phyloP scores from a whole-genome alignment of 202 grass and related monocot species.

The Setaria italica region DNA sequence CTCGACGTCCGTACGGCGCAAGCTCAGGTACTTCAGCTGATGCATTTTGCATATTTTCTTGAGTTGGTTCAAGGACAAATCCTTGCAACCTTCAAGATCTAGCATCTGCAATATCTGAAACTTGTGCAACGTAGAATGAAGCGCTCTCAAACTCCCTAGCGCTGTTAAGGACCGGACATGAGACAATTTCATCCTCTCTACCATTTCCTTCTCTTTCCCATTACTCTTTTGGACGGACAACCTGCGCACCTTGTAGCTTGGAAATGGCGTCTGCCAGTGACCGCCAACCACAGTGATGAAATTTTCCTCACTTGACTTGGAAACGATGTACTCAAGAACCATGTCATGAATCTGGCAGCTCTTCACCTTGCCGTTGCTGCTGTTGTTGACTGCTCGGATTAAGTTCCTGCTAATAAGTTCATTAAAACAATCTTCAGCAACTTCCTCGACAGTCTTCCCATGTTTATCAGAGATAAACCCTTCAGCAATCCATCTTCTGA shows the following conservation, averaged over 20 bases:
- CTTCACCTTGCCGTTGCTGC: constrained; percentile 35
- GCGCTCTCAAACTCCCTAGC: not conserved
- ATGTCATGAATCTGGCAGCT: constrained; percentile 42
- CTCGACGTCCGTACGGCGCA: not conserved
- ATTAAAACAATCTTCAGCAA: constrained; percentile 31
- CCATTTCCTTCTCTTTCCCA: not conserved
- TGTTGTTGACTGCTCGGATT: constrained; percentile 1
- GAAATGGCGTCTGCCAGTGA: constrained; percentile 32
- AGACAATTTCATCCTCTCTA: constrained; percentile 18
- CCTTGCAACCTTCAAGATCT: constrained; percentile 44
- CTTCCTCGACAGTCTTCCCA: constrained; percentile 15
- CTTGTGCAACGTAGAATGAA: constrained; percentile 7
- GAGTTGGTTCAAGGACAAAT: not conserved
- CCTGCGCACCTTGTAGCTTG: constrained; percentile 32
- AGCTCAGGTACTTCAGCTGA: constrained; percentile 42
- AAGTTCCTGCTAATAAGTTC: constrained; percentile 39
- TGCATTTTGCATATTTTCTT: constrained; percentile 41
- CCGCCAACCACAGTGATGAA: constrained; percentile 42
- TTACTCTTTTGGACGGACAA: constrained; percentile 27
- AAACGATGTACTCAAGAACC: constrained; percentile 39
- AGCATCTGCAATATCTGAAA: constrained; percentile 35
- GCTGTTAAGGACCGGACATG: constrained; percentile 42
- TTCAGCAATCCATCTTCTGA: constrained; percentile 43
- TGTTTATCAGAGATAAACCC: constrained; percentile 2
- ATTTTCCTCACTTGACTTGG: constrained; percentile 47